Evolutionary conservation across 495 filamentous ascomycete species (phyloP), one percentile per base, ranked within the genome.

Genomic region (Astrocystis sublimbata): DNA sequence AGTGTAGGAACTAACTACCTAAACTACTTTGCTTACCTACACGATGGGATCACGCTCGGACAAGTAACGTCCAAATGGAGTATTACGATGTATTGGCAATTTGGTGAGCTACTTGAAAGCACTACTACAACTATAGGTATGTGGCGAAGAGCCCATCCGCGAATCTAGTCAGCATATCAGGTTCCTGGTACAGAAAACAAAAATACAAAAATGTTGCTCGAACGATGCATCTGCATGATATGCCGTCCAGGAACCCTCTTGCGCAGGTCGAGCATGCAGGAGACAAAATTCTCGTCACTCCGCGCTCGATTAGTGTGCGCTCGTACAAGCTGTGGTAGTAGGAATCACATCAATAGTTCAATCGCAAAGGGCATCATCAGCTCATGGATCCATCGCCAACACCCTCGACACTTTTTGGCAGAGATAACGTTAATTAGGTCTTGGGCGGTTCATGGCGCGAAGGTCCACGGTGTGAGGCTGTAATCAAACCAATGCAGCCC

Each of bases 401-500:
- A n/a, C n/a, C n/a, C 30, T 15, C 8, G 56, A 59, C 50, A 35
- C 9, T 35, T 45, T 12, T 40, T 45, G 35, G 36, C 42, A 56
- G n/a, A 33, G 19, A 33, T 33, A 56, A 42, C 36, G 24, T 19
- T 23, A 30, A 56, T 56, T 7, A 23, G 30, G 42, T 56, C 33
- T 9, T 42, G 12, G 30, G 13, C 52, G 12, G 38, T 12, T 40
- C 42, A 24, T 59, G 43, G 54, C 36, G 41, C 36, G 55, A 36
- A 41, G 10, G 50, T 59, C 21, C 9, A 38, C 33, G 28, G n/a
- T n/a, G n/a, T 49, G 56, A 59, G 56, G 56, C 56, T 59, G 56
- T 31, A 59, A 59, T 59, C 42, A 56, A 62, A 55, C 31, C 51
- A n/a, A 9, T 62, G 60, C 47, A 56, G 50, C 50, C 36, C 42